Conservation (phyloP, 305 asterid species). For the Vinca major region DNA sequence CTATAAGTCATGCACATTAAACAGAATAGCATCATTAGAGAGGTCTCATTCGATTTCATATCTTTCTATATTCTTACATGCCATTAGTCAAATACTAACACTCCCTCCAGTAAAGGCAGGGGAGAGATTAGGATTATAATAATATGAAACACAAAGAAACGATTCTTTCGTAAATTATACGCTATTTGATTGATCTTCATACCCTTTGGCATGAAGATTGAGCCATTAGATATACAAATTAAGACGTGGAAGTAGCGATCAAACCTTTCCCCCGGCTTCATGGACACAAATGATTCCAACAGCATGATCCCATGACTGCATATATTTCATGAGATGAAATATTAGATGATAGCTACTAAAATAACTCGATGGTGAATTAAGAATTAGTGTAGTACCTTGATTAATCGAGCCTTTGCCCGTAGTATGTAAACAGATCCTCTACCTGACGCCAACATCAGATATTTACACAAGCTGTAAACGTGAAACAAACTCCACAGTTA, state of each 20-base stretch:
- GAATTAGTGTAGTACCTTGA: slow-evolving; percentile 37
- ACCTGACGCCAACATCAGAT: slow-evolving; percentile 89
- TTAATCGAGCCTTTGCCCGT: slow-evolving; percentile 39
- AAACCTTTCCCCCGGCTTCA: slow-evolving; percentile 93
- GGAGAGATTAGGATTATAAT: background rate
- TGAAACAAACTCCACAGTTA: background rate
- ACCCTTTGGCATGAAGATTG: background rate
- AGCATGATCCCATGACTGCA: slow-evolving; percentile 94
- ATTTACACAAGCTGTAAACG: slow-evolving; percentile 30
- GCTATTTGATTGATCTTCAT: background rate
- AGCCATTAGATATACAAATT: background rate
- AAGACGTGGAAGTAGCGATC: slow-evolving; percentile 15
- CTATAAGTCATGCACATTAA: background rate
- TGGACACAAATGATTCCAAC: slow-evolving; percentile 75
- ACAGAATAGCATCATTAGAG: background rate
- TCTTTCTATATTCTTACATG: background rate
- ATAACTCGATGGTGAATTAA: background rate
- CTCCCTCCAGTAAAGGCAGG: background rate
- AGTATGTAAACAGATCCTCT: slow-evolving; percentile 64
- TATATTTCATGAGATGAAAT: slow-evolving; percentile 20
- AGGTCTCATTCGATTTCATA: background rate
- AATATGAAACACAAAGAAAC: background rate
- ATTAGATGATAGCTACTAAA: slow-evolving; percentile 21
- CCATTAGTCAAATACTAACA: background rate
- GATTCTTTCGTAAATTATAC: background rate